Base-by-base conservation (phyloP, 2,329 filamentous ascomycete species). In the Aureobasidium sp. region DNA sequence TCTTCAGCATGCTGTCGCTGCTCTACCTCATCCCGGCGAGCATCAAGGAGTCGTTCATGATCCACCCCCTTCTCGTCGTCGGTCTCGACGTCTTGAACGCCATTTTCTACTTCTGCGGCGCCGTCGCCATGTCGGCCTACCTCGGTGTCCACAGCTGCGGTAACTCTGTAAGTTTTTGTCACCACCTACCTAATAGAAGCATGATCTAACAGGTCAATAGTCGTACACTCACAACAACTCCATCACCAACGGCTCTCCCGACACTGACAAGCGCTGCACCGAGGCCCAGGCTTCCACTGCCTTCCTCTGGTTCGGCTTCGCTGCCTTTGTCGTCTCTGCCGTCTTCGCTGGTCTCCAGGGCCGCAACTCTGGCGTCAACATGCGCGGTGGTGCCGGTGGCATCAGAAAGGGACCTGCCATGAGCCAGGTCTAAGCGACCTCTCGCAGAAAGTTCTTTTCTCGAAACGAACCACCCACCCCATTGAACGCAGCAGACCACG, bases 231-330 rank as follows among this genome's bases (percentile, higher is more conserved):
- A 61, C 51, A 73, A 64, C 50, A 74, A 74, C 70, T 70, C 66
- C 25, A 73, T 77, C 63, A 77, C 73, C 60, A 75, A 74, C 64
- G 71, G 69, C 62, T 85, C 84, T 47, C 62, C 65, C 63, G 70
- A 86, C 72, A 77, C 80, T 62, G 72, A 78, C 70, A 84, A 86
- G 76, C 82, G 87, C 65, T 92, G 89, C 75, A 84, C 83, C 64
- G 84, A 90, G 74, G 82, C 89, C 17, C 88, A 92, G 76, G 88
- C 88, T 38, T 81, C 82, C 64, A 84, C 82, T 35, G 87, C 83
- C 38, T 93, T 93, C 76, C 80, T 90, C 74, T 93, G 87, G 87
- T 91, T 92, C 75, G 81, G 89, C 51, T 89, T 86, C 71, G 79
- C 76, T 40, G 78, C 81, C 27, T 88, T 86, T 68, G 74, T 77